A percentile compares a stretch with the other conserved stretches of the same genome.
Conservation (phyloP, 345 rosid genomes). For the Populus davidiana region DNA sequence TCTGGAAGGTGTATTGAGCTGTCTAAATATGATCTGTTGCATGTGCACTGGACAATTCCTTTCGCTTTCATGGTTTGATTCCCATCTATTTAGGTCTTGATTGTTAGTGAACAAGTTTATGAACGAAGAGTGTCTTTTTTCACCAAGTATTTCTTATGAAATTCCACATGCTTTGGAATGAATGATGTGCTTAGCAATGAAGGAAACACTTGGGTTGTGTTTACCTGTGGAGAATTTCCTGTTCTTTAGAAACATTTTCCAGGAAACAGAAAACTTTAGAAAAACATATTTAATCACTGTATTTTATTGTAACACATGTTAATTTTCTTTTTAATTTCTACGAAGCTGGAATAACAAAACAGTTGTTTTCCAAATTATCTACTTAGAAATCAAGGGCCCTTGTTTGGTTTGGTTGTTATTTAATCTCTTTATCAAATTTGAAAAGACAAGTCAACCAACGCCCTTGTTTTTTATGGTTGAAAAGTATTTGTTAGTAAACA, state of each 20-base stretch:
- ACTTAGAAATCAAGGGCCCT: no score
- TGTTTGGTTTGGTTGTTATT: no score
- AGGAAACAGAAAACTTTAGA: neutral
- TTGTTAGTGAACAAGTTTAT: neutral
- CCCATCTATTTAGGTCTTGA: neutral
- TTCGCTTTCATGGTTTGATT: neutral
- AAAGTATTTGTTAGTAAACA: neutral
- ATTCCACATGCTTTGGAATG: neutral
- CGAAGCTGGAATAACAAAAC: neutral
- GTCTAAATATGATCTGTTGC: neutral
- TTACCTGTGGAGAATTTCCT: neutral
- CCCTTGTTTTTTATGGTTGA: neutral
- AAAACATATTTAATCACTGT: neutral
- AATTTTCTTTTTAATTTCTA: no score
- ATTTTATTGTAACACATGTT: neutral
- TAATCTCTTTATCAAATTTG: neutral
- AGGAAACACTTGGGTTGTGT: neutral
- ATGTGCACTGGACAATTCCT: neutral
- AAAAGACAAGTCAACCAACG: neutral
- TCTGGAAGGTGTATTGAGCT: neutral
- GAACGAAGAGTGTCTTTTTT: neutral
- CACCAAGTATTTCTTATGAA: neutral
- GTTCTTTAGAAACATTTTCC: neutral
- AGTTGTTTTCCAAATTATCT: neutral
- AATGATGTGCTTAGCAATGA: neutral